These are phyloP conservation scores for Scheffersomyces amazonensis DNA, from an alignment of 805 yeast species.

Conservation along the genomic window DNA sequence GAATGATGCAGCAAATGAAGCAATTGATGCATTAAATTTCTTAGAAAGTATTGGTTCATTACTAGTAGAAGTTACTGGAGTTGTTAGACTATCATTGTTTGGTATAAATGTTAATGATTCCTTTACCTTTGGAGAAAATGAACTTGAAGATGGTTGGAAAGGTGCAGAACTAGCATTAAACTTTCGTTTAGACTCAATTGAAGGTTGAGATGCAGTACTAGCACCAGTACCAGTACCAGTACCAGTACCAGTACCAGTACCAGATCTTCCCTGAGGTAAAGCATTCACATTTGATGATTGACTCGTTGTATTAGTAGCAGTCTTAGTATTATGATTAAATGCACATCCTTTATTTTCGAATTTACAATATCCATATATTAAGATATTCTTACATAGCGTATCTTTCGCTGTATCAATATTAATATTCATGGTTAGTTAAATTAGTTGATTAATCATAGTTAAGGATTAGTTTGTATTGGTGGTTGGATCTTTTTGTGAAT, in stretches of 20 bases:
- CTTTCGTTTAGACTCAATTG: conserved; percentile 15
- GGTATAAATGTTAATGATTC: conserved; percentile 52
- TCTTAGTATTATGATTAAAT: conserved; percentile 58
- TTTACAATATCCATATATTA: conserved; percentile 85
- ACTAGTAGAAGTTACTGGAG: not conserved
- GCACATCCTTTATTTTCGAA: conserved; percentile 86
- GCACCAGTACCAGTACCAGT: not conserved
- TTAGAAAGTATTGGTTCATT: conserved; percentile 7
- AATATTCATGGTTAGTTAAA: conserved; percentile 21
- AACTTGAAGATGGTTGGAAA: conserved; percentile 38
- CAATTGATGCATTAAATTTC: conserved; percentile 38
- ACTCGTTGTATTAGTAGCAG: conserved; percentile 2
- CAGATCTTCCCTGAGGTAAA: too few relatives aligned
- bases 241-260: conserved; percentile 8
- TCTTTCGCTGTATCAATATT: conserved; percentile 63
- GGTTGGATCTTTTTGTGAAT: too few relatives aligned
- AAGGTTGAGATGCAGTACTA: conserved; percentile 2
- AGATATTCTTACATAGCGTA: conserved; percentile 79
- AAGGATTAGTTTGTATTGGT: not conserved
- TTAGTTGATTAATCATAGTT: not conserved
- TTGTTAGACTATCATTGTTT: not conserved
- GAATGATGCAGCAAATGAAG: conserved; percentile 37
- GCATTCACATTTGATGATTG: too few relatives aligned
- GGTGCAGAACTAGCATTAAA: conserved; percentile 42
- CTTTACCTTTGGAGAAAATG: conserved; percentile 47